Evolutionary conservation across 2,329 filamentous ascomycete genomes (phyloP), one percentile per base, ranked within the genome.

Genomic region (Curvularia sp.): DNA sequence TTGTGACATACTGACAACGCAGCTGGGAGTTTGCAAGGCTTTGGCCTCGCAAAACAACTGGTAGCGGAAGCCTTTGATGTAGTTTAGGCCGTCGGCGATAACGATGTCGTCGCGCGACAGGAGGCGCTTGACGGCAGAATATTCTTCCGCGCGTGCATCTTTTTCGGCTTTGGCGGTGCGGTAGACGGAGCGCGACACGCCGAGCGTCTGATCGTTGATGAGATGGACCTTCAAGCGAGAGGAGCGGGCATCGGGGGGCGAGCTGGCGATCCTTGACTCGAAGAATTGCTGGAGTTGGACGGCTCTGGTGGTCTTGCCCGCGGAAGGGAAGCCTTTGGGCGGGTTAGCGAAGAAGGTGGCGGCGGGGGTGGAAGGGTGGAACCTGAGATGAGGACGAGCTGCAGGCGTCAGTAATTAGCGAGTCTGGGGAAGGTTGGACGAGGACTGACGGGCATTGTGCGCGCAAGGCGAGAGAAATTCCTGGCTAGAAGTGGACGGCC

Each of bases 61-160:
- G 75, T 96, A 96, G 48, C 92, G 84, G 86, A 91, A 95, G 36
- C 91, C 92, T 77, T 95, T 95, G 79, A 96, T 96, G 78, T 95
- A 96, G 77, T 95, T 95, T 59, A 91, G 80, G 1, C 88, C 87
- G 74, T 96, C 91, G 15, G 92, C 85, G 46, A 96, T 86, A 51
- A 95, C 90, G 57, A 96, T 87, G 70, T 92, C 89, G 69, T 87
- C 86, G 55, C 87, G 84, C 59, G 85, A 87, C 28, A 96, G 82
- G 48, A 88, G 84, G 42, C 91, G 84, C 81, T 94, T 94, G 45
- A 94, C 89, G 59, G 91, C 90, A 59, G 85, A 91, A 74, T 90
- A 92, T 54, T 92, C 82, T 41, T 87, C 83, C 1, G 91, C 91
- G 25, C 91, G 86, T 1, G 91, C 91, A 78, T 94, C 89, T 76